Evolutionary conservation across 352 stramenopile genomes (phyloP).

Genomic region (Sclerospora graminicola): DNA sequence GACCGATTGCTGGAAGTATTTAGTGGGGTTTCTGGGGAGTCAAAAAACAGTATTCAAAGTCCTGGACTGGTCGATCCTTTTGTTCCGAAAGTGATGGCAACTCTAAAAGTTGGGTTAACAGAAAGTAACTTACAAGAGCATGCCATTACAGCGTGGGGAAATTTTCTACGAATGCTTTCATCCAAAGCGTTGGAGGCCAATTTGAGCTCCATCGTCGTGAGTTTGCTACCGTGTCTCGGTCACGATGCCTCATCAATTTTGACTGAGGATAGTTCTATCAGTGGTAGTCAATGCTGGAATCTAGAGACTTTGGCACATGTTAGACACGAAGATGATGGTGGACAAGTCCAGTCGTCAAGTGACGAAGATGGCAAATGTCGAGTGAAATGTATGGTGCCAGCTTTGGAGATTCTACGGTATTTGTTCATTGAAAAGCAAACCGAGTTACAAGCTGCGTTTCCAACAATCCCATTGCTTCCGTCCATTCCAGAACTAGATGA

Average conservation of each 20-base stretch:
- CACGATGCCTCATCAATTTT: constrained; percentile 33
- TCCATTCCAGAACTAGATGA: constrained; percentile 56
- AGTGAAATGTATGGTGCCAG: constrained; percentile 15
- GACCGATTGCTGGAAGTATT: constrained; percentile 60
- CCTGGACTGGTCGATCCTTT: constrained; percentile 66
- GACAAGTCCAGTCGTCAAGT: constrained; percentile 7
- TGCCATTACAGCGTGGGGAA: constrained; percentile 63
- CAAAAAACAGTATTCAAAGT: constrained; percentile 14
- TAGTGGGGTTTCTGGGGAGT: constrained; percentile 15
- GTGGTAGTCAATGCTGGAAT: constrained; percentile 28
- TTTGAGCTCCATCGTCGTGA: constrained; percentile 82
- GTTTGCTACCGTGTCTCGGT: constrained; percentile 62
- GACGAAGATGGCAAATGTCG: constrained; percentile 6
- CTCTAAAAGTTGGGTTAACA: constrained; percentile 63
- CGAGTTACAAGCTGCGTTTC: constrained; percentile 54
- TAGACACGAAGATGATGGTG: constrained; percentile 1
- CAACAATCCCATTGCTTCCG: constrained; percentile 57
- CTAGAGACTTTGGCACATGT: constrained; percentile 27
- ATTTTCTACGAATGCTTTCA: constrained; percentile 73
- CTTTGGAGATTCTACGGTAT: constrained; percentile 43
- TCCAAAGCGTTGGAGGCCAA: constrained; percentile 74
- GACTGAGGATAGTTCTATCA: constrained; percentile 15
- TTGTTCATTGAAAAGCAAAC: constrained; percentile 60
- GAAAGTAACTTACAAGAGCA: constrained; percentile 46
- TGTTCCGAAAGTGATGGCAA: constrained; percentile 86